Percentiles rank a stretch among this genome's conserved stretches.
Evolutionary conservation across 2,329 filamentous ascomycete species (phyloP).

Genomic region (Aspergillus unguis): DNA sequence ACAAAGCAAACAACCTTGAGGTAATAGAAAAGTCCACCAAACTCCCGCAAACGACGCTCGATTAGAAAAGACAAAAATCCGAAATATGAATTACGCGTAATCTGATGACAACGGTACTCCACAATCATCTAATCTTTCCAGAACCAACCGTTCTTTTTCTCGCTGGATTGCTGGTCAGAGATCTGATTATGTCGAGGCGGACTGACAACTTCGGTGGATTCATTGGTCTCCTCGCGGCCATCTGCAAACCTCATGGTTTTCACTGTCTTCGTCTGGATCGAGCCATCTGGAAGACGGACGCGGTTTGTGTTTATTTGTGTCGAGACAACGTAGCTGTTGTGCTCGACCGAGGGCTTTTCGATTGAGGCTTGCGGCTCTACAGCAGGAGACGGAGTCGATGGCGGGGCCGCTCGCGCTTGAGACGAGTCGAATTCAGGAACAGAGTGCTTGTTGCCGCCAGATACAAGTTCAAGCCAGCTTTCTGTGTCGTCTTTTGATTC

Average conservation of each 20-base stretch:
- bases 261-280: conserved; percentile 55
- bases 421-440: conserved; percentile 20
- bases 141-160: conserved; percentile 33
- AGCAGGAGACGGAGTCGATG: background rate
- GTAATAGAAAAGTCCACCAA: too few relatives aligned
- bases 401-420: background rate
- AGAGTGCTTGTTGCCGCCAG: conserved; percentile 24
- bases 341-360: conserved; percentile 6
- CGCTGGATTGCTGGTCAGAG: conserved; percentile 13
- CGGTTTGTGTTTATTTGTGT: conserved; percentile 58
- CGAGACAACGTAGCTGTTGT: conserved; percentile 45
- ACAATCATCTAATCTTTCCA: conserved; percentile 30
- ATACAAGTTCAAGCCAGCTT: conserved; percentile 28
- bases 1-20: too few relatives aligned
- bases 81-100: too few relatives aligned
- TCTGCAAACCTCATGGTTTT: conserved; percentile 59
- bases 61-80: too few relatives aligned
- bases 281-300: conserved; percentile 54
- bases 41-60: too few relatives aligned
- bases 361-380: background rate
- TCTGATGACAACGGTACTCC: background rate
- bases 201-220: conserved; percentile 48
- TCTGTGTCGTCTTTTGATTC: conserved; percentile 20
- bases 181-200: conserved; percentile 18
- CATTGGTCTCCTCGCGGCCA: conserved; percentile 57